Conservation (phyloP, 2,329 filamentous ascomycete genomes). For the Clarireedia hainanense region DNA sequence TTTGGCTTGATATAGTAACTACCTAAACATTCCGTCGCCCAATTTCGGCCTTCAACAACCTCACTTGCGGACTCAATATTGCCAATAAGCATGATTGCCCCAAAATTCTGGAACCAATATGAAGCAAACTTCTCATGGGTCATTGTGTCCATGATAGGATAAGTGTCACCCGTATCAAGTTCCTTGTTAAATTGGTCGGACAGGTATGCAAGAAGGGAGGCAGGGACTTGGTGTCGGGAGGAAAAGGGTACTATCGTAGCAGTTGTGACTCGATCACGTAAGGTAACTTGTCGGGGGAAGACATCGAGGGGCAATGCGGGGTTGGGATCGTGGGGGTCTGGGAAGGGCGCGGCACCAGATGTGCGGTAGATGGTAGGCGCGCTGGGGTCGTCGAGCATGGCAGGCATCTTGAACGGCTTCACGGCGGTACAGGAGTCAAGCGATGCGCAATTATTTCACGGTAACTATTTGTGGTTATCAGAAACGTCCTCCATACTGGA, state of each 20-base stretch:
- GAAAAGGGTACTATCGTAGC: conserved; percentile 63
- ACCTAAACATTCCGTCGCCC: conserved; percentile 58
- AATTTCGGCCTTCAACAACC: conserved; percentile 45
- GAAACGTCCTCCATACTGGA: neutral
- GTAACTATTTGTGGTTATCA: neutral
- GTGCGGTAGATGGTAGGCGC: conserved; percentile 46
- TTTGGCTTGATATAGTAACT: conserved; percentile 70
- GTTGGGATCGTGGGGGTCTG: conserved; percentile 41
- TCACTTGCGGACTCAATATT: conserved; percentile 47
- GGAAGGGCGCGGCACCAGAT: conserved; percentile 45
- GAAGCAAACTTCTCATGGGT: conserved; percentile 52
- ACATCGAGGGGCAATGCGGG: conserved; percentile 38
- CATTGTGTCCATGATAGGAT: conserved; percentile 60
- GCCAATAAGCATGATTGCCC: conserved; percentile 61
- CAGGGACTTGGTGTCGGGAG: conserved; percentile 51
- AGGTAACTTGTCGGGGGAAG: conserved; percentile 52
- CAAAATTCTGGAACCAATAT: conserved; percentile 71
- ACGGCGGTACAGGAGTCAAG: conserved; percentile 2
- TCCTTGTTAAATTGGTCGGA: conserved; percentile 61
- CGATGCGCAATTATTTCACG: neutral
- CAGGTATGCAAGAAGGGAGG: conserved; percentile 54
- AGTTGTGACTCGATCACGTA: conserved; percentile 58
- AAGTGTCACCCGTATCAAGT: conserved; percentile 66
- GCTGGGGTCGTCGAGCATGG: conserved; percentile 53
- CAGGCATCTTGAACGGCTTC: conserved; percentile 40